Percentiles rank a stretch among this genome's conserved stretches.
phyloP scores from a whole-genome alignment of 257 asterid genomes.

The Leptodermis oblonga region DNA sequence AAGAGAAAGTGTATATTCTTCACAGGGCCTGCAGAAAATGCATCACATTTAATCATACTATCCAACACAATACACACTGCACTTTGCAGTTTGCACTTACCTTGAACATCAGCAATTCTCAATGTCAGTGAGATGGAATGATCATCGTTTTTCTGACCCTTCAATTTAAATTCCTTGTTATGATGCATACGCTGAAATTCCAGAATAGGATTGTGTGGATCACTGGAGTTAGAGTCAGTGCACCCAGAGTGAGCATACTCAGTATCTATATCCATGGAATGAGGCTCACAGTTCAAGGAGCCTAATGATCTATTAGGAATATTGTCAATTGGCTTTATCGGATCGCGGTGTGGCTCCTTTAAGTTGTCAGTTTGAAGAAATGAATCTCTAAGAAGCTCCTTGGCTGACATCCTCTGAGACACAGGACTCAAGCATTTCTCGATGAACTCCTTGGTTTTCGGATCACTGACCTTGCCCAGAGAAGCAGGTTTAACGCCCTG shows the following conservation, averaged over 20 bases:
- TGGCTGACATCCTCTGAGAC: slow-evolving; percentile 56
- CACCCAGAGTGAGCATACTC: slow-evolving; percentile 41
- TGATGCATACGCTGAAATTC: slow-evolving; percentile 50
- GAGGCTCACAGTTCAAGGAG: slow-evolving; percentile 34
- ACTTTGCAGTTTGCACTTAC: too few relatives aligned
- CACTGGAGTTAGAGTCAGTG: slow-evolving; percentile 43
- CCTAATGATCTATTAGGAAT: slow-evolving; percentile 38
- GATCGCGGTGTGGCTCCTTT: slow-evolving; percentile 25
- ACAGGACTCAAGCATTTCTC: slow-evolving; percentile 68
- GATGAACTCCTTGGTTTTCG: slow-evolving; percentile 53
- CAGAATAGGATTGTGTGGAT: slow-evolving; percentile 31
- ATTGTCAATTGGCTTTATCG: slow-evolving; percentile 28
- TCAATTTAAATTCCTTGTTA: slow-evolving; percentile 51
- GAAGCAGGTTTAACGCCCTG: slow-evolving; percentile 78
- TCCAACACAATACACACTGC: slow-evolving; percentile 8
- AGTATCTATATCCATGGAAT: slow-evolving; percentile 61
- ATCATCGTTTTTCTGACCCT: slow-evolving; percentile 53
- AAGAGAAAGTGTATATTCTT: slow-evolving; percentile 55
- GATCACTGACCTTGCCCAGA: slow-evolving; percentile 45
- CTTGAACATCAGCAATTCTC: slow-evolving; percentile 47
- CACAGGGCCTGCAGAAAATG: slow-evolving; percentile 33
- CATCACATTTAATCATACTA: slow-evolving; percentile 6
- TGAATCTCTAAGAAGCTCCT: slow-evolving; percentile 66
- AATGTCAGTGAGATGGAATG: slow-evolving; percentile 48
- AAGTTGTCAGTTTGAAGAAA: slow-evolving; percentile 44